Evolutionary conservation across 306 rosid species (phyloP).

Genomic region (Acacia acuminata): DNA sequence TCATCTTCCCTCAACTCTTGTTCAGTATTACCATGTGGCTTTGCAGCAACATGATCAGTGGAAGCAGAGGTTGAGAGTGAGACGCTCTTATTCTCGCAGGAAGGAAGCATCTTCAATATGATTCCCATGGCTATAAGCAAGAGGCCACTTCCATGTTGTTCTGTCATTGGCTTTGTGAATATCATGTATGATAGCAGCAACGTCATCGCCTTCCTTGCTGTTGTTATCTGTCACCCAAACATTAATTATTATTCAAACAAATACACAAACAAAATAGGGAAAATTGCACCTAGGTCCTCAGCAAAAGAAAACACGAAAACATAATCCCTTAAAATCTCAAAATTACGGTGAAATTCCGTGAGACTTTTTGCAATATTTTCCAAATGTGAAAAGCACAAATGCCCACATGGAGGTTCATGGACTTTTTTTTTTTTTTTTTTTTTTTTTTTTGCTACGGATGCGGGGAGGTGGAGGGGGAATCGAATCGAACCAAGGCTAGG

Average conservation of each 20-base stretch:
- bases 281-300: too few species aligned
- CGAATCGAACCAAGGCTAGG: too few species aligned
- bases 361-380: too few species aligned
- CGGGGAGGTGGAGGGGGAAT: too few species aligned
- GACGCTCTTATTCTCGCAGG: slow-evolving; percentile 34
- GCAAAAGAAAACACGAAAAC: too few species aligned
- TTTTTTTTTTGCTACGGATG: too few species aligned
- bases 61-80: slow-evolving; percentile 26
- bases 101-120: slow-evolving; percentile 79
- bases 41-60: slow-evolving; percentile 17
- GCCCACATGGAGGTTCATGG: too few species aligned
- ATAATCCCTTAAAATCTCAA: too few species aligned
- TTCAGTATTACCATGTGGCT: slow-evolving; percentile 17
- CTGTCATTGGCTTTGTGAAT: slow-evolving; percentile 94
- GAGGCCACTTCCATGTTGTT: slow-evolving; percentile 87
- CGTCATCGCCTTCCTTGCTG: slow-evolving; percentile 95
- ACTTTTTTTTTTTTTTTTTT: too few species aligned
- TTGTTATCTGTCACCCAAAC: slow-evolving; percentile 62
- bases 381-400: too few species aligned
- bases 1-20: slow-evolving; percentile 48
- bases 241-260: not conserved
- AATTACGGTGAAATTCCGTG: too few species aligned
- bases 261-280: not conserved
- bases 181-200: slow-evolving; percentile 81
- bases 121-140: slow-evolving; percentile 90